These are phyloP conservation scores for Tephrocybe sp. DNA, from an alignment of 768 basidiomycete genomes.

Conservation along the genomic window DNA sequence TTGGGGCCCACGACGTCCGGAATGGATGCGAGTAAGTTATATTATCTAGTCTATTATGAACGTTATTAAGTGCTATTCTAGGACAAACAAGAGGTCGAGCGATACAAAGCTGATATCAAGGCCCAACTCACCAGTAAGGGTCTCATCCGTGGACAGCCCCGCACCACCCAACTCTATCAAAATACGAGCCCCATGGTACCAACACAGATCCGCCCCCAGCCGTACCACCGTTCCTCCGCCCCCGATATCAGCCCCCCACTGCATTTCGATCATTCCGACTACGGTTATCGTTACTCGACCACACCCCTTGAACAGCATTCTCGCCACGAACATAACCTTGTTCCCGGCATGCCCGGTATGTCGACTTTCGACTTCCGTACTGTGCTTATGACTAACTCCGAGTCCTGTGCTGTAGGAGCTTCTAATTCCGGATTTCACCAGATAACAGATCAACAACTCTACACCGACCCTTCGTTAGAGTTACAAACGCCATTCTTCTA, in stretches of 20 bases:
- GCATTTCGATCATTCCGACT: conserved; percentile 25
- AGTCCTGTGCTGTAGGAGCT: conserved; percentile 28
- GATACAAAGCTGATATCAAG: conserved; percentile 84
- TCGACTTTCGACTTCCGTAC: conserved; percentile 15
- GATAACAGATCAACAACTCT: conserved; percentile 32
- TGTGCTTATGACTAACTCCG: conserved; percentile 18
- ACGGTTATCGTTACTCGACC: conserved; percentile 21
- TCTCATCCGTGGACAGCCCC: conserved; percentile 81
- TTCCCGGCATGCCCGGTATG: conserved; percentile 48
- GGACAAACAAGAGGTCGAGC: conserved; percentile 83
- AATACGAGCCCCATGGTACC: conserved; percentile 24
- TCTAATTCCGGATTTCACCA: conserved; percentile 39
- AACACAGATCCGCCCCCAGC: conserved; percentile 25
- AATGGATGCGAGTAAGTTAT: conserved; percentile 77
- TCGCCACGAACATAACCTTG: conserved; percentile 26
- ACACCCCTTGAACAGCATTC: conserved; percentile 22
- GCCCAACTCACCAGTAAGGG: conserved; percentile 75
- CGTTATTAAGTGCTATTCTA: conserved; percentile 26
- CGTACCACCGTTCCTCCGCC: conserved; percentile 33
- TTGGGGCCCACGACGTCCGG: conserved; percentile 84
- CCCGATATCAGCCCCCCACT: conserved; percentile 17
- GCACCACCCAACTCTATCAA: conserved; percentile 49
- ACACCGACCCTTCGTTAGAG: conserved; percentile 33
- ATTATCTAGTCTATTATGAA: not conserved
- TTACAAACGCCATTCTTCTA: conserved; percentile 29